Evolutionary conservation across 768 basidiomycete genomes (phyloP), one percentile per base, ranked within the genome.

Genomic region (Ramaria rubella): DNA sequence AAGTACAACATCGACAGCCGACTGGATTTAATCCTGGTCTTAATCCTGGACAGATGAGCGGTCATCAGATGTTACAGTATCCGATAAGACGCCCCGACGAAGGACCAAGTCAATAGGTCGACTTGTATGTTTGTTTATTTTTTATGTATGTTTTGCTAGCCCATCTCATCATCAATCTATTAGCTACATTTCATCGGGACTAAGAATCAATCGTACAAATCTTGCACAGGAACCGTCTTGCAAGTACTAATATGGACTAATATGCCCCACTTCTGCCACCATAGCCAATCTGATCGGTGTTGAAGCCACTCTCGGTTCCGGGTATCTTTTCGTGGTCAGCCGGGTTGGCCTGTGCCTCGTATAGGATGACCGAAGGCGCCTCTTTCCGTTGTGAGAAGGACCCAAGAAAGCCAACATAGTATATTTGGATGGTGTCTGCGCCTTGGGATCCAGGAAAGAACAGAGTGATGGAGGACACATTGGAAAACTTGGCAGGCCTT

Each of bases 261-360:
- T 48, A 56, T 30, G 55, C 48, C 6, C 43, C 57, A 19, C 45
- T 17, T 51, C n/a, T n/a, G 63, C 49, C 24, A 26, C 50, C 50
- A 31, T 40, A 21, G 23, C 52, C 52, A 21, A 53, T 66, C 59
- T 77, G 77, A 6, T 81, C 75, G 34, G 74, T 67, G 58, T 70
- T 81, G 60, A 81, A 74, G 58, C 73, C 76, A 8, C 83, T 82
- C 33, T 85, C 83, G 44, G 80, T 84, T n/a, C 90, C 90, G 64
- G 82, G 83, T 48, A 92, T 87, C 71, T 90, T 92, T 59, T 83
- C 77, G 62, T 95, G 94, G 67, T 95, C 94, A 1, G 90, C 87
- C 29, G 87, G 73, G 61, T 92, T 93, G 8, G 94, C 88, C 61
- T 88, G 86, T 0, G 87, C 72, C 69, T 96, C 94, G 63, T 95